These are phyloP conservation scores for Aspergillus sp. DNA, from an alignment of 2,329 filamentous ascomycete genomes.

Conservation along the genomic window DNA sequence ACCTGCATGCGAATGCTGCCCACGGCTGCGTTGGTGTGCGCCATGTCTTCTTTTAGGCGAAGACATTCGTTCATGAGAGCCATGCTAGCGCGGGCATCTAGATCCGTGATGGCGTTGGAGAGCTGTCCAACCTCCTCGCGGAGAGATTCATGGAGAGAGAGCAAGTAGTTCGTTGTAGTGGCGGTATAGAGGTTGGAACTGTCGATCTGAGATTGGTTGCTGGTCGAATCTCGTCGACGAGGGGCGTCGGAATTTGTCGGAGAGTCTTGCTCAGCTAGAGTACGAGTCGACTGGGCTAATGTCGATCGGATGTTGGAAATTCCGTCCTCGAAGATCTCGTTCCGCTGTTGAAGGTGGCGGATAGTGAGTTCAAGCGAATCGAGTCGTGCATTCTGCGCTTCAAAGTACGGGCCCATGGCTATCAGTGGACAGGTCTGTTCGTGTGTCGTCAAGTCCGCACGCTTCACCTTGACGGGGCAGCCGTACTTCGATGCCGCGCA, in stretches of 20 bases:
- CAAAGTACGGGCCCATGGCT: constrained; percentile 47
- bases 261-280: constrained; percentile 13
- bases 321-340: constrained; percentile 50
- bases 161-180: constrained; percentile 55
- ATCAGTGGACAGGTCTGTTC: constrained; percentile 54
- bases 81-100: constrained; percentile 64
- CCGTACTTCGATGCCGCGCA: constrained; percentile 47
- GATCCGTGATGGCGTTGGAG: constrained; percentile 56
- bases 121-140: constrained; percentile 61
- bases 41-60: constrained; percentile 62
- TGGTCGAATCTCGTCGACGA: constrained; percentile 7
- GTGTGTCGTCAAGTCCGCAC: constrained; percentile 44
- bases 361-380: constrained; percentile 48
- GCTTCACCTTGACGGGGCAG: constrained; percentile 42
- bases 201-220: constrained; percentile 21
- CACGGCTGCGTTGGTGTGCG: constrained; percentile 62
- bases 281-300: constrained; percentile 35
- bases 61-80: constrained; percentile 64
- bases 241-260: constrained; percentile 8
- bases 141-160: constrained; percentile 62
- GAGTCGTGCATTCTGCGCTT: constrained; percentile 46
- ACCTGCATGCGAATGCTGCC: constrained; percentile 62
- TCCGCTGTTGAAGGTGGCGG: constrained; percentile 47
- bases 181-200: constrained; percentile 35
- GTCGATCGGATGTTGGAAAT: constrained; percentile 45